These are phyloP conservation scores for Pseudonitzschia delicatissima DNA, from an alignment of 108 stramenopile species.

Conservation along the genomic window DNA sequence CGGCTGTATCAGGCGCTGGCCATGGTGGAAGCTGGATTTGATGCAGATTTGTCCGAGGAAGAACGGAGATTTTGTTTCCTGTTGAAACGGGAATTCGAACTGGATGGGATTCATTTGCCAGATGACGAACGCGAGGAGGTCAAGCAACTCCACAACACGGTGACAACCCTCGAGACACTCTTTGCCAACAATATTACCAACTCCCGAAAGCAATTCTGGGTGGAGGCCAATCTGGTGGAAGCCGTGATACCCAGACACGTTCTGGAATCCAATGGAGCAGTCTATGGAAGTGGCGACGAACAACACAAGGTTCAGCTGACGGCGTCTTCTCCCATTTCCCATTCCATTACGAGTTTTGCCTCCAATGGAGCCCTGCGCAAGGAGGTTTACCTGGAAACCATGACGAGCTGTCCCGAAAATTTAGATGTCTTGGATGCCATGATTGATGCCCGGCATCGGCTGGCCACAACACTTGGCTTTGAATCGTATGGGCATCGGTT, in stretches of 20 bases:
- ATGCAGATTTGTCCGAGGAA: slow-evolving; percentile 51
- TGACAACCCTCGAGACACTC: slow-evolving; percentile 68
- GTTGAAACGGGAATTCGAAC: slow-evolving; percentile 86
- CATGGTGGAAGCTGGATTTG: slow-evolving; percentile 6
- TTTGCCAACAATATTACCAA: slow-evolving; percentile 72
- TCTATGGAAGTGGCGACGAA: slow-evolving; percentile 13
- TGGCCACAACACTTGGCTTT: slow-evolving; percentile 66
- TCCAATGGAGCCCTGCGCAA: slow-evolving; percentile 51
- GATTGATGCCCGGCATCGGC: slow-evolving; percentile 53
- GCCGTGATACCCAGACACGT: slow-evolving; percentile 60
- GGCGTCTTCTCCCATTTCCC: slow-evolving; percentile 57
- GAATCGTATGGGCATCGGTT: slow-evolving; percentile 71
- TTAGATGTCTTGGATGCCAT: slow-evolving; percentile 71
- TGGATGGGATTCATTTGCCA: slow-evolving; percentile 89
- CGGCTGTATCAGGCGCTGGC: slow-evolving; percentile 59
- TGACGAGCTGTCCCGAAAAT: slow-evolving; percentile 73
- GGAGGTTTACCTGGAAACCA: slow-evolving; percentile 67
- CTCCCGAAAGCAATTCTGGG: slow-evolving; percentile 49
- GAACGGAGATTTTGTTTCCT: slow-evolving; percentile 70
- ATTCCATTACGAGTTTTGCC: slow-evolving; percentile 66
- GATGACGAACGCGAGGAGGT: slow-evolving; percentile 70
- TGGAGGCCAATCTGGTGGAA: slow-evolving; percentile 37
- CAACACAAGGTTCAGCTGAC: slow-evolving; percentile 24
- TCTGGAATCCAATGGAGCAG: slow-evolving; percentile 34
- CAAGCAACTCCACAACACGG: slow-evolving; percentile 53